phyloP scores from a whole-genome alignment of 108 stramenopile genomes.

The Stephanodiscus minutulus region DNA sequence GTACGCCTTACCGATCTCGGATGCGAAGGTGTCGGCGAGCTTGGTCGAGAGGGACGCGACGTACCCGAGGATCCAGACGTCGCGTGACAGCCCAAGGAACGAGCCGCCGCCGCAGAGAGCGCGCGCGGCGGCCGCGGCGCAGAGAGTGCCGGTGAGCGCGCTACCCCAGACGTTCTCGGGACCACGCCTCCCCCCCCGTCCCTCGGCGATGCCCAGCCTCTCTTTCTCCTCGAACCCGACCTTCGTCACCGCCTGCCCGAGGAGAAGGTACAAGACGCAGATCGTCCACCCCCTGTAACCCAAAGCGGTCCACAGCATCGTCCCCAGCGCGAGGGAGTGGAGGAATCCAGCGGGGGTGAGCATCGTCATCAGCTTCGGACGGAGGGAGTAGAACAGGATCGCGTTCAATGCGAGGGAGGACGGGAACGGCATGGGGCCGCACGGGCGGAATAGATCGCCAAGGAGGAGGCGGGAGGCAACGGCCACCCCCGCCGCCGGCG shows the following conservation, averaged over 20 bases:
- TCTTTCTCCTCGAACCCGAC: constrained; percentile 88
- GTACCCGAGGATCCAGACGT: constrained; percentile 78
- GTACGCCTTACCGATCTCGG: constrained; percentile 95
- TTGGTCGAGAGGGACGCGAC: constrained; percentile 93
- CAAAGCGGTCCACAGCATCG: constrained; percentile 77
- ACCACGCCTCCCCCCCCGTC: constrained; percentile 88
- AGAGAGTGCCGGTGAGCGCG: constrained; percentile 76
- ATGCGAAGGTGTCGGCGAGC: constrained; percentile 95
- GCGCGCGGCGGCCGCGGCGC: constrained; percentile 64
- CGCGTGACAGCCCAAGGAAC: constrained; percentile 62
- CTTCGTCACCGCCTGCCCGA: constrained; percentile 89
- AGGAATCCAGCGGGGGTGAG: constrained; percentile 77
- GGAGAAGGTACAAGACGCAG: constrained; percentile 83
- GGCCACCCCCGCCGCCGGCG: no score
- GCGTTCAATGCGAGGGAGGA: constrained; percentile 67
- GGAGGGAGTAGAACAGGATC: constrained; percentile 58
- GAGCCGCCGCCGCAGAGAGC: constrained; percentile 14
- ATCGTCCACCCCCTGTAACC: constrained; percentile 90
- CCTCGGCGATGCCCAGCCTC: constrained; percentile 90
- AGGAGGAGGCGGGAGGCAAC: no score
- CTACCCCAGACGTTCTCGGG: constrained; percentile 98
- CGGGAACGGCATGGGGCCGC: constrained; percentile 60
- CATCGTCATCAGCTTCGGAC: constrained; percentile 66
- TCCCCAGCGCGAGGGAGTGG: constrained; percentile 80
- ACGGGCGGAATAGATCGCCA: constrained; percentile 31